These are phyloP conservation scores for Rutidosis leptorrhynchoides DNA, from an alignment of 129 eudicot species.

Conservation along the genomic window DNA sequence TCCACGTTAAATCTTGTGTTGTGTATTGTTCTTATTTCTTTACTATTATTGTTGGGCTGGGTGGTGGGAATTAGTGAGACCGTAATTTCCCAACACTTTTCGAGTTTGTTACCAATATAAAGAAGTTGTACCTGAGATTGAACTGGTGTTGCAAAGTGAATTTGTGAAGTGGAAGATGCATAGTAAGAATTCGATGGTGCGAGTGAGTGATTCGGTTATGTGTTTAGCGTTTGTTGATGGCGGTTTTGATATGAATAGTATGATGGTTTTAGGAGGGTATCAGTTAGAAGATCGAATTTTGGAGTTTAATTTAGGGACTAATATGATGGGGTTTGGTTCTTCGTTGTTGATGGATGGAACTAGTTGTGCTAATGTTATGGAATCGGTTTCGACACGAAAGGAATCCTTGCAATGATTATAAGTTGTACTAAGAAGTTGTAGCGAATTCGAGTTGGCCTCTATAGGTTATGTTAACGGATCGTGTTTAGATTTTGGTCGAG, in stretches of 20 bases:
- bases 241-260: constrained; percentile 42
- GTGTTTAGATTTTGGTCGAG: not conserved
- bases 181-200: constrained; percentile 60
- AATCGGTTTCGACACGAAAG: constrained; percentile 10
- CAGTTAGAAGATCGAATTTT: constrained; percentile 70
- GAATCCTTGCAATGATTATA: constrained; percentile 10
- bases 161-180: constrained; percentile 70
- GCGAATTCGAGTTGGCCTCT: not conserved
- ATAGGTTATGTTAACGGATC: not conserved
- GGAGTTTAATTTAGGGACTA: constrained; percentile 64
- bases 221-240: constrained; percentile 87
- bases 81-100: too few species aligned
- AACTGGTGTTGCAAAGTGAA: constrained; percentile 72
- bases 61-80: too few species aligned
- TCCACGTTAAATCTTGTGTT: too few species aligned
- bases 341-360: constrained; percentile 40
- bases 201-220: constrained; percentile 55
- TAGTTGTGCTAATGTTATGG: constrained; percentile 42
- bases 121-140: constrained; percentile 47
- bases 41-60: too few species aligned
- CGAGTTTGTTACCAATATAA: constrained; percentile 48
- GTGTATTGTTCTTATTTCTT: too few species aligned
- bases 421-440: not conserved
- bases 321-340: constrained; percentile 74
- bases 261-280: constrained; percentile 68